Evolutionary conservation across 345 rosid species (phyloP).

Genomic region (Lepidium didymum): DNA sequence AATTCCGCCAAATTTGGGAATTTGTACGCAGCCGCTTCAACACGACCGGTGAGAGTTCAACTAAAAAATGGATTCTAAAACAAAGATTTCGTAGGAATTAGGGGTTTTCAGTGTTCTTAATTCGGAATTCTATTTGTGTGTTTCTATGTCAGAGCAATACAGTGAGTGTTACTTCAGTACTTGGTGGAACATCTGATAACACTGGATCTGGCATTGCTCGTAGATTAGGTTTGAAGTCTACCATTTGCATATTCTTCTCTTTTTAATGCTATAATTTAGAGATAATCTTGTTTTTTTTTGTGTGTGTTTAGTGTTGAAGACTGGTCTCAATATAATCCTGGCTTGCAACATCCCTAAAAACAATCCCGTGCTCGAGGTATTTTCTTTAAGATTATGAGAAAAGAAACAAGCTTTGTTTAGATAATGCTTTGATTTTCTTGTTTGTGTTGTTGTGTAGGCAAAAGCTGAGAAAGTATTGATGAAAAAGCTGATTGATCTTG

Average conservation of each 20-base stretch:
- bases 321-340: conserved; percentile 64
- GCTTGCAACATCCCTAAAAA: conserved; percentile 89
- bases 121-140: not conserved
- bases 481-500: conserved; percentile 62
- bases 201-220: conserved; percentile 88
- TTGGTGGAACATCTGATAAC: conserved; percentile 83
- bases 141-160: conserved; percentile 40
- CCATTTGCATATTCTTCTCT: not conserved
- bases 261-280: not conserved
- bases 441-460: conserved; percentile 39
- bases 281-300: not conserved
- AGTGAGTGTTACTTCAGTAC: conserved; percentile 64
- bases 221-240: conserved; percentile 49
- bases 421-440: not conserved
- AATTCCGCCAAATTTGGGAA: conserved; percentile 67
- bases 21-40: conserved; percentile 78
- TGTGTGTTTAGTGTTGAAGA: conserved; percentile 60
- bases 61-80: not conserved
- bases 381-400: not conserved
- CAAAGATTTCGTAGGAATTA: not conserved
- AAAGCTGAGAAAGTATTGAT: conserved; percentile 72
- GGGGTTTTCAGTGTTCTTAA: not conserved
- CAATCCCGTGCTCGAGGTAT: conserved; percentile 74
- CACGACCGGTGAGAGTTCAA: conserved; percentile 50
- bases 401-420: not conserved